A percentile compares a stretch with the other conserved stretches of the same genome.
Conservation (phyloP, 2,329 filamentous ascomycete genomes). For the Epichloe sibirici region DNA sequence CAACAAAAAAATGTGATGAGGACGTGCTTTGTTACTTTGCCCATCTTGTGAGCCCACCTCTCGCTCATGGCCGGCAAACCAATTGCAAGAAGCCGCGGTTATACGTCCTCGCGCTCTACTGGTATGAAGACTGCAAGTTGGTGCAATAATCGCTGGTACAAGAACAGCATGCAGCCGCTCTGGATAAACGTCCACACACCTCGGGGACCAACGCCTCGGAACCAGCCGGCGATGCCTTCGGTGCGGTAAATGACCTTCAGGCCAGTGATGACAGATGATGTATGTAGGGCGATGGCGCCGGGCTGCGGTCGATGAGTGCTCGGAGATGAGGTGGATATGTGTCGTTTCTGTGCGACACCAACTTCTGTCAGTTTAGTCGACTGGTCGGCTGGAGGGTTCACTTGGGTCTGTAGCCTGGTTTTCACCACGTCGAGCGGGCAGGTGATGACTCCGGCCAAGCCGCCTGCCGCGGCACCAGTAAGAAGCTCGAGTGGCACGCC, state of each 20-base stretch:
- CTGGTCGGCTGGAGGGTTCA: conserved; percentile 31
- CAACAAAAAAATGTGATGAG: not conserved
- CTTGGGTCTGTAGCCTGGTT: conserved; percentile 88
- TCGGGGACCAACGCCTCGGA: conserved; percentile 84
- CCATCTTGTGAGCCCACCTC: no score
- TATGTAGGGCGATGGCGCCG: conserved; percentile 69
- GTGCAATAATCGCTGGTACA: conserved; percentile 81
- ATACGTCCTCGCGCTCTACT: conserved; percentile 16
- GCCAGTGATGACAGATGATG: conserved; percentile 77
- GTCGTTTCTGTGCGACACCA: conserved; percentile 46
- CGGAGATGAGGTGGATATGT: conserved; percentile 82
- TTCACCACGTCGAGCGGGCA: conserved; percentile 97
- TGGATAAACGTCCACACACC: conserved; percentile 97
- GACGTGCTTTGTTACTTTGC: no score
- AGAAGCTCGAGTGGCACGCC: conserved; percentile 75
- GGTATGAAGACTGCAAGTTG: conserved; percentile 49
- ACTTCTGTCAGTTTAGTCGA: conserved; percentile 18
- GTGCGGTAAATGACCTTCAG: conserved; percentile 78
- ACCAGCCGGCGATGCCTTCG: conserved; percentile 83
- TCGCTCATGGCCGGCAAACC: no score
- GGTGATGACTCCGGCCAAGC: conserved; percentile 85
- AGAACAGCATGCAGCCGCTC: conserved; percentile 88
- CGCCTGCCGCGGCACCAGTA: conserved; percentile 81
- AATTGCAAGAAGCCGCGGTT: not conserved
- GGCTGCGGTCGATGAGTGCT: conserved; percentile 72